Base-by-base conservation (phyloP, 805 yeast genomes). In the Wickerhamiella occidentalis region DNA sequence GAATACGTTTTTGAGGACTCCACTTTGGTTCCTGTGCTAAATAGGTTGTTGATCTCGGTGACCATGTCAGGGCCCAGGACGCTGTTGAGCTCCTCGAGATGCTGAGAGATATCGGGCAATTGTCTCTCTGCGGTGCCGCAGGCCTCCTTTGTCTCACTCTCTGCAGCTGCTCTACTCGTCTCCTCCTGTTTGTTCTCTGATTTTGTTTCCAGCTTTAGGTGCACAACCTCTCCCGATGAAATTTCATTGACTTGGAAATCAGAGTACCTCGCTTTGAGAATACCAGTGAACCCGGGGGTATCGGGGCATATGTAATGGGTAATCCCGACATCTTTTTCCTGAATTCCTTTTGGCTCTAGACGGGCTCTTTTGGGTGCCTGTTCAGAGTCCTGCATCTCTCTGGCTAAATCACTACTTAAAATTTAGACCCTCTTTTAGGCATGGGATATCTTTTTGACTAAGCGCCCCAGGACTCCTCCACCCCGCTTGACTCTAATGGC, bases 201-300 rank as follows among this genome's bases (percentile, higher is more conserved):
- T 42, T 25, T 40, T 9, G 29, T 15, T 69, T 57, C 69, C 4
- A 19, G 23, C 6, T 23, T 22, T 53, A 92, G 70, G 62, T 80
- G 88, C 11, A 88, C 75, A 1, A 87, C 95, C 1, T 75, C 66
- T 1, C 85, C 94, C 26, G 66, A 57, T 52, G 73, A 82, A 50
- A 92, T 82, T 64, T 92, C 99, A 64, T 87, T 85, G 41, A 92
- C 99, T 61, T 85, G 73, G 63, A 92, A 92, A 63, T 92, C 99
- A 11, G 95, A 81, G 65, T 87, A 88, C 26, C 96, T 71, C 61
- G 85, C 94, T 64, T 92, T 92, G 58, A 92, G 70, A 12, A 75
- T 72, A 2, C 97, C 98, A 15, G 64, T 63, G 55, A 92, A 85
- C 2, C 96, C 94, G 8, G 70, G 64, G 22, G 70, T 58, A 3